Evolutionary conservation across 2,329 filamentous ascomycete genomes (phyloP).

Genomic region (Pseudocercospora fijiensis): DNA sequence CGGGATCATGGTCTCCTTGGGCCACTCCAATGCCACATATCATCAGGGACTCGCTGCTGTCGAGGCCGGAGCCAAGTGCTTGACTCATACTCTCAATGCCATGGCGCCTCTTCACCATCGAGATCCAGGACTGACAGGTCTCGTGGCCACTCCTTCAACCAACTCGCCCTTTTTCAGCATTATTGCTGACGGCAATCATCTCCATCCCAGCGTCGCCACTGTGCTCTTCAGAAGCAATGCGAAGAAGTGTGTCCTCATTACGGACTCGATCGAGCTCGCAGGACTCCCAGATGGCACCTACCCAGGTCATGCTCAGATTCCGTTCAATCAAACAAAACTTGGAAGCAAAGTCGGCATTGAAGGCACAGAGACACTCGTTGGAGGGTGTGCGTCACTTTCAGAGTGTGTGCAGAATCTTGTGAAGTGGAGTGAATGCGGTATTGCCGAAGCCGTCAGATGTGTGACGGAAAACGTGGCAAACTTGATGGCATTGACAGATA

Average conservation of each 20-base stretch:
- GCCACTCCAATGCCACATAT: conserved; percentile 53
- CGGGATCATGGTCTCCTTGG: conserved; percentile 50
- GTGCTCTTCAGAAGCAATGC: conserved; percentile 52
- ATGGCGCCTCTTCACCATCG: conserved; percentile 54
- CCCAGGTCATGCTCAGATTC: conserved; percentile 52
- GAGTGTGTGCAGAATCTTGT: conserved; percentile 53
- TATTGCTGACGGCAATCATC: conserved; percentile 56
- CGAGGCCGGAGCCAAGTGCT: conserved; percentile 49
- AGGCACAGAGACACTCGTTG: conserved; percentile 55
- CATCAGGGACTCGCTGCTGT: conserved; percentile 48
- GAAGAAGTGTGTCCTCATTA: conserved; percentile 52
- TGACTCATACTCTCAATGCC: conserved; percentile 58
- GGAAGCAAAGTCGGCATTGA: conserved; percentile 53
- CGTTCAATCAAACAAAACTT: conserved; percentile 50
- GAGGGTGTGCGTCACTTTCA: conserved; percentile 53
- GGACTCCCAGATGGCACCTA: conserved; percentile 54
- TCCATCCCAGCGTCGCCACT: conserved; percentile 52
- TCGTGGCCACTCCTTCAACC: conserved; percentile 34
- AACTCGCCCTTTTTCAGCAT: conserved; percentile 51
- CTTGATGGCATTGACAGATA: conserved; percentile 50
- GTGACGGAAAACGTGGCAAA: conserved; percentile 53
- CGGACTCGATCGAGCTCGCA: conserved; percentile 56
- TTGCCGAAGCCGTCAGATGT: conserved; percentile 51
- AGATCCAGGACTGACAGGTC: conserved; percentile 52
- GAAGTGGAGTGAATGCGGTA: conserved; percentile 47